These are phyloP conservation scores for Periconia digitata DNA, from an alignment of 2,329 filamentous ascomycete genomes.

Conservation along the genomic window DNA sequence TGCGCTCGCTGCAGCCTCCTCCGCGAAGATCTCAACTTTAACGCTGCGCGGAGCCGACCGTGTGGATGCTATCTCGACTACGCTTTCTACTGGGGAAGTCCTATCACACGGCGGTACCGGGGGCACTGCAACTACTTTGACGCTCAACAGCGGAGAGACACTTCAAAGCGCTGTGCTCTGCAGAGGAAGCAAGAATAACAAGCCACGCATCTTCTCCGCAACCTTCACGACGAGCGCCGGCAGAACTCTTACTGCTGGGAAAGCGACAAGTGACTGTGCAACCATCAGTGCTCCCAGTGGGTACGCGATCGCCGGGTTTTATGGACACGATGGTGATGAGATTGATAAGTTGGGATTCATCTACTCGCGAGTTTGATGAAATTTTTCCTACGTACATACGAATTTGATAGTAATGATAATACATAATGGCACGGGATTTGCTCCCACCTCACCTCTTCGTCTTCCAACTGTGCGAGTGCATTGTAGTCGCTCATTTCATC, in stretches of 20 bases:
- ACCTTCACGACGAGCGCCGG: conserved; percentile 56
- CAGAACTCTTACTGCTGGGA: conserved; percentile 50
- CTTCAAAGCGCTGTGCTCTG: conserved; percentile 56
- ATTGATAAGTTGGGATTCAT: conserved; percentile 55
- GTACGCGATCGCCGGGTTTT: conserved; percentile 57
- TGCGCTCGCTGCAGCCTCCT: conserved; percentile 34
- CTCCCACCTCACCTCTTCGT: no score
- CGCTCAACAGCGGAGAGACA: conserved; percentile 51
- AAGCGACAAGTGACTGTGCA: conserved; percentile 50
- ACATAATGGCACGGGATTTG: no score
- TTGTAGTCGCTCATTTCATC: no score
- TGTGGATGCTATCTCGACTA: conserved; percentile 55
- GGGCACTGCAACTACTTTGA: conserved; percentile 48
- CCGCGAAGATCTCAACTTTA: conserved; percentile 43
- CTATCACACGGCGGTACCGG: conserved; percentile 59
- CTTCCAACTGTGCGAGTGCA: no score
- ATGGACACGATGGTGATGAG: conserved; percentile 57
- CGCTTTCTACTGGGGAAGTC: conserved; percentile 51
- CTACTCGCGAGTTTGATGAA: conserved; percentile 7
- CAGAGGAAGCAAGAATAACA: conserved; percentile 48
- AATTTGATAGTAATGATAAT: no score
- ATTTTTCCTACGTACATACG: no score
- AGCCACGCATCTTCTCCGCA: conserved; percentile 60
- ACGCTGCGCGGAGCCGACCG: conserved; percentile 53
- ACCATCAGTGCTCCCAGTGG: conserved; percentile 51